Evolutionary conservation across 2,329 filamentous ascomycete species (phyloP).

Genomic region (Zopfia rhizophila): DNA sequence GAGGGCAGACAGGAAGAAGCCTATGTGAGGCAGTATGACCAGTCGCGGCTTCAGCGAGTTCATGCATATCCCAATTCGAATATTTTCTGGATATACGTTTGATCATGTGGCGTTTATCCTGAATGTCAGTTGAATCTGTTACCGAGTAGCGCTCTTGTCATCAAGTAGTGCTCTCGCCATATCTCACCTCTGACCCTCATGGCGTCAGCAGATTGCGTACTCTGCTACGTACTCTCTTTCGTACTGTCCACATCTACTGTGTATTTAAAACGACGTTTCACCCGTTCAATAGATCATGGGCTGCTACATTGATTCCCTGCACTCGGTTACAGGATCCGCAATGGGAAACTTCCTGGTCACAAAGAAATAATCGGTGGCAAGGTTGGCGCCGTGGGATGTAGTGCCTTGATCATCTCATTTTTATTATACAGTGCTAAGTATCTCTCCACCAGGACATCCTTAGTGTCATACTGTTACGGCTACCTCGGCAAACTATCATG

Average conservation of each 20-base stretch:
- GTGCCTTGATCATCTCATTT: constrained; percentile 2
- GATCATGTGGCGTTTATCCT: constrained; percentile 9
- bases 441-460: constrained; percentile 7
- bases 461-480: constrained; percentile 6
- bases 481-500: constrained; percentile 5
- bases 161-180: too few species aligned
- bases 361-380: constrained; percentile 5
- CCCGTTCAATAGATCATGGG: too few species aligned
- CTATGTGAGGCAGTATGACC: constrained; percentile 3
- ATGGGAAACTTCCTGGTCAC: constrained; percentile 9
- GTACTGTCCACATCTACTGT: too few species aligned
- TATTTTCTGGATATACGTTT: constrained; percentile 5
- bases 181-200: too few species aligned
- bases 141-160: too few species aligned
- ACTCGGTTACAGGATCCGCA: constrained; percentile 5
- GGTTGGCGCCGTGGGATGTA: constrained; percentile 2
- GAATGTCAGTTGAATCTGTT: constrained; percentile 3
- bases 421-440: constrained; percentile 4
- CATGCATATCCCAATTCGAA: constrained; percentile 4
- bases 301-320: too few species aligned
- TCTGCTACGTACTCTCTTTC: too few species aligned
- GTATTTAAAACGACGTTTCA: too few species aligned
- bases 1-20: constrained; percentile 6
- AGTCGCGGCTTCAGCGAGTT: constrained; percentile 3
- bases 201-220: too few species aligned